Base-by-base conservation (phyloP, 2,329 filamentous ascomycete species). In the Trichophyton verrucosum region DNA sequence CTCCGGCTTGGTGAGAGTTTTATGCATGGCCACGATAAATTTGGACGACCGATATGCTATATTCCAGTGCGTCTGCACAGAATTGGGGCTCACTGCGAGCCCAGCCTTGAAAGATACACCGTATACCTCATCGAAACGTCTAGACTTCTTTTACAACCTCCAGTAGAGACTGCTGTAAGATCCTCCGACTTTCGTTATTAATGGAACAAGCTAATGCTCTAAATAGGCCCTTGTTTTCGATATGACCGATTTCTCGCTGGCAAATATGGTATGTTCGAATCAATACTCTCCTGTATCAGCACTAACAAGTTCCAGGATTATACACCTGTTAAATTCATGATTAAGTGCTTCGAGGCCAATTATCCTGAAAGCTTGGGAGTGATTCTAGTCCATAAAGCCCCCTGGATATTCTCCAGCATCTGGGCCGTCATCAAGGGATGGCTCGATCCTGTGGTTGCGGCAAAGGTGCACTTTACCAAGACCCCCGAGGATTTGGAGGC, bases 321-420 rank as follows among this genome's bases (percentile, higher is more conserved):
- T 73, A 84, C 88, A 0, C 92, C 94, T 0, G 89, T 99, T 61
- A 99, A 96, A 70, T 99, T 97, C 76, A 96, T 99, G 87, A 96
- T 99, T 74, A 95, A 96, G 75, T 96, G 91, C 74, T 99, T 99
- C 71, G 94, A 99, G 77, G 94, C 94, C 63, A 97, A 99, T 73
- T 99, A 97, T 68, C 94, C 94, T 0, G 94, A 99, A 74, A 92
- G 85, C 56, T 81, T 99, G 0, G 94, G 92, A 30, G 82, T 87
- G 1, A 89, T 97, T 2, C 82, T 97, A 53, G 89, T 99, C 42
- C 94, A 99, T 79, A 96, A 96, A 73, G 86, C 94, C 0, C 94
- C 94, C 2, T 99, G 94, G 94, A 78, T 99, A 53, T 99, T 99
- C 77, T 91, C 95, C 78, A 88, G 89, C n/a, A 89, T 97, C 65